phyloP scores from a whole-genome alignment of 257 asterid species.

The Solanum tarijense region DNA sequence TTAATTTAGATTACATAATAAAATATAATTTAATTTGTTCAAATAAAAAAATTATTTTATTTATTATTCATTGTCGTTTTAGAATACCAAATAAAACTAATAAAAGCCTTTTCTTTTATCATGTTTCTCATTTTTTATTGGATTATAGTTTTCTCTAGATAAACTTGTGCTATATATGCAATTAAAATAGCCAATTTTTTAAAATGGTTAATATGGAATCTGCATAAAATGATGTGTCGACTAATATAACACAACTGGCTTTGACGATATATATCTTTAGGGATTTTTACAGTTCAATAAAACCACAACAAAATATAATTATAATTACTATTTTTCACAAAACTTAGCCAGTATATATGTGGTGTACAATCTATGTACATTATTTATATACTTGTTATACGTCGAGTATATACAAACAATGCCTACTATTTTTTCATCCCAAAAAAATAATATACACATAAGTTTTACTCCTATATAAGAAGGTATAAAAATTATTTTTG shows the following conservation, averaged over 20 bases:
- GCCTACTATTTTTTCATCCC: too few species aligned
- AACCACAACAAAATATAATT: too few species aligned
- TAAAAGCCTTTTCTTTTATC: not conserved
- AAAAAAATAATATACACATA: too few species aligned
- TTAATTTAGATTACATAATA: too few species aligned
- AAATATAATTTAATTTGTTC: too few species aligned
- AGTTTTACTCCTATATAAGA: too few species aligned
- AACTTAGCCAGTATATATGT: not conserved
- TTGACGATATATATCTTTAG: not conserved
- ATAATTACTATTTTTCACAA: not conserved
- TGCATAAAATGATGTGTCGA: not conserved
- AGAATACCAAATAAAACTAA: not conserved
- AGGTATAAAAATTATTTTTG: too few species aligned
- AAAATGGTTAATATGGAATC: not conserved
- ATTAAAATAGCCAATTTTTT: too few species aligned
- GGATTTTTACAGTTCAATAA: not conserved
- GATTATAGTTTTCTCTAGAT: not conserved
- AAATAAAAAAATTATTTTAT: too few species aligned
- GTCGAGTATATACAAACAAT: not conserved
- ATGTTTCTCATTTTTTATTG: not conserved
- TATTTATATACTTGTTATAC: not conserved
- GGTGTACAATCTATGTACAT: too few species aligned
- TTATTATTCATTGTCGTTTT: not conserved
- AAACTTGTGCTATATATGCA: not conserved
- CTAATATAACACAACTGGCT: not conserved